These are phyloP conservation scores for Colletotrichum higginsianum DNA, from an alignment of 2,329 filamentous ascomycete species.

Conservation along the genomic window DNA sequence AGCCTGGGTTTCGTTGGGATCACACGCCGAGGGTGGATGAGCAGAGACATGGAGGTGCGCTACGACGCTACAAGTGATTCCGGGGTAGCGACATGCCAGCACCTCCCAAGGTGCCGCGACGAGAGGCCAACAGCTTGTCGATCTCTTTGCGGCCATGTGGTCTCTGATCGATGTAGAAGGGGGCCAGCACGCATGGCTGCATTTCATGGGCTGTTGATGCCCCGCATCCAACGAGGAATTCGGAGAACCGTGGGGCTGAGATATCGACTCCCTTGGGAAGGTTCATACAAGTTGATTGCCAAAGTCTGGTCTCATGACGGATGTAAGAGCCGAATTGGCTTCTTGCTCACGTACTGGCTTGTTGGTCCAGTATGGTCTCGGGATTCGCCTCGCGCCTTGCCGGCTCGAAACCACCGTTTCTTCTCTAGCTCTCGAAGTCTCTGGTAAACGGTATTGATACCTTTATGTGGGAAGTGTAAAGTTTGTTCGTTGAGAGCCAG, in stretches of 20 bases:
- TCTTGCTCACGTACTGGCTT: not conserved
- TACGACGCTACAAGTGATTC: conserved; percentile 1
- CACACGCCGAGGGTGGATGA: conserved; percentile 18
- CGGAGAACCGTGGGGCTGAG: not conserved
- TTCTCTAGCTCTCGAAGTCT: not conserved
- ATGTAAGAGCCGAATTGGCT: not conserved
- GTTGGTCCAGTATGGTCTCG: not conserved
- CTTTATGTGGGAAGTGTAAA: not conserved
- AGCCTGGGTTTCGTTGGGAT: conserved; percentile 8
- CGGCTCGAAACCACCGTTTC: not conserved
- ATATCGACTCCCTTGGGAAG: not conserved
- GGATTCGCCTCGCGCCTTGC: conserved; percentile 1
- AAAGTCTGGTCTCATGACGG: conserved; percentile 19
- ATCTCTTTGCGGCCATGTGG: conserved; percentile 25
- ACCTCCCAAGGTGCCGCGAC: not conserved
- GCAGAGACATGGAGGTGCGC: conserved; percentile 21
- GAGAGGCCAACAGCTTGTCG: conserved; percentile 1
- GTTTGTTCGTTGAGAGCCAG: not conserved
- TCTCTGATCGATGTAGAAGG: not conserved
- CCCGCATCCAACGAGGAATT: not conserved
- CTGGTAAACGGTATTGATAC: not conserved
- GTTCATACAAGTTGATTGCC: conserved; percentile 15
- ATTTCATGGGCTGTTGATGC: conserved; percentile 21
- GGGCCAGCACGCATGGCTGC: not conserved
- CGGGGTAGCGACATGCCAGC: not conserved